Evolutionary conservation across 169 alveolate genomes (phyloP), one percentile per base, ranked within the genome.

Genomic region (Cardiosporidium cionae): DNA sequence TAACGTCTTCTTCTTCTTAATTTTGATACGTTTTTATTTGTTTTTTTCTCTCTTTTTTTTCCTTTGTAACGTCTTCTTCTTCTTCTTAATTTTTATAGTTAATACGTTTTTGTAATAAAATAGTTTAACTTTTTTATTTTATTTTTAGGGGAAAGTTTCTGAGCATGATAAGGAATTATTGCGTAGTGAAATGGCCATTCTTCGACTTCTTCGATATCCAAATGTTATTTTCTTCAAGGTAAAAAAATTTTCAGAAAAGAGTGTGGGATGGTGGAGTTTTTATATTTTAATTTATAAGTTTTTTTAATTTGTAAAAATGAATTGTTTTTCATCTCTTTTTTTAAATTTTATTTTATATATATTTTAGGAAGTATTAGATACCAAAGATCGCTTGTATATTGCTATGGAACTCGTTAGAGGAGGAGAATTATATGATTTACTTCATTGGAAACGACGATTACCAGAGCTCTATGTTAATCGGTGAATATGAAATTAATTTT

Each of bases 401-500:
- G 91, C 90, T 23, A 91, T 91, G 96, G 96, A 91, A 65, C 86
- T 86, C 5, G 94, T 89, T 25, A 74, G 87, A 32, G 96, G 96
- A 16, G 94, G 95, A 22, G 96, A 91, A 54, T 81, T 91, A 72
- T 91, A 83, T 37, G 94, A 91, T 70, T 72, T 88, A 32, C 66
- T 91, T 7, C 79, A 78, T 34, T 68, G 77, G 27, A 83, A 77
- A 52, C 80, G 79, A 65, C 76, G 88, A 7, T 80, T 91, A 28
- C 74, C 90, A 23, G 96, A 89, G 52, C 83, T 79, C 33, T 91
- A 86, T 65, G 86, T 91, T 5, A 88, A 86, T 80, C 77, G 71
- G 71, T 68, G 4, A 34, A 25, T 16, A 35, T n/a, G n/a, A n/a
- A n/a, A n/a, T n/a, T n/a, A n/a, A n/a, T n/a, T n/a, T n/a, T n/a